Evolutionary conservation across 768 basidiomycete genomes (phyloP).

Genomic region (Kwoniella sp.): DNA sequence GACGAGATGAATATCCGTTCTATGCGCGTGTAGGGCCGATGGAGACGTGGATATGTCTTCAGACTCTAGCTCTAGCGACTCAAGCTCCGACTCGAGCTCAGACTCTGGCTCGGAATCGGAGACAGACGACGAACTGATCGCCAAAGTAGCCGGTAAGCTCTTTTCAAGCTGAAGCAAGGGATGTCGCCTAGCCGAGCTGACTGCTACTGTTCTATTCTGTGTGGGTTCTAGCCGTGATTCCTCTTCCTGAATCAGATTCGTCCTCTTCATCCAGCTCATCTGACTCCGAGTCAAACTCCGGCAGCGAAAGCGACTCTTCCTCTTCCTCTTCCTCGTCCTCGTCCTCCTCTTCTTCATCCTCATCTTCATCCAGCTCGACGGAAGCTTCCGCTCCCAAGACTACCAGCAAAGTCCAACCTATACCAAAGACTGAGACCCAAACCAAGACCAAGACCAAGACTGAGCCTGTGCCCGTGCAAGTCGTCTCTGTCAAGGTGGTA

Average conservation of each 20-base stretch:
- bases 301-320: constrained; percentile 17
- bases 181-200: constrained; percentile 8
- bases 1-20: constrained; percentile 11
- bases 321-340: constrained; percentile 30
- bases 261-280: constrained; percentile 33
- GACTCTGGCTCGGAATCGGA: constrained; percentile 17
- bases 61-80: constrained; percentile 18
- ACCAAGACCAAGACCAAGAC: neutral
- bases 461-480: neutral
- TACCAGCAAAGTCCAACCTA: neutral
- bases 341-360: constrained; percentile 1
- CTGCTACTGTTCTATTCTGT: too few species aligned
- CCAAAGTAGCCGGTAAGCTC: constrained; percentile 20
- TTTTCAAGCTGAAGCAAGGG: neutral
- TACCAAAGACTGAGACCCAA: neutral
- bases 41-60: constrained; percentile 36
- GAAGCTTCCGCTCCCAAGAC: neutral
- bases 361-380: constrained; percentile 1
- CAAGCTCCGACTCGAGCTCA: constrained; percentile 10
- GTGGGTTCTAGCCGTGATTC: constrained; percentile 16
- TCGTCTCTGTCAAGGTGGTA: neutral
- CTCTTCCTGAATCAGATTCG: constrained; percentile 30
- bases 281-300: constrained; percentile 25
- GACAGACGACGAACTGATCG: constrained; percentile 21
- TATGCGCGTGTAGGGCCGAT: neutral